These are phyloP conservation scores for Colletotrichum graminicola DNA, from an alignment of 2,329 filamentous ascomycete genomes.

Conservation along the genomic window DNA sequence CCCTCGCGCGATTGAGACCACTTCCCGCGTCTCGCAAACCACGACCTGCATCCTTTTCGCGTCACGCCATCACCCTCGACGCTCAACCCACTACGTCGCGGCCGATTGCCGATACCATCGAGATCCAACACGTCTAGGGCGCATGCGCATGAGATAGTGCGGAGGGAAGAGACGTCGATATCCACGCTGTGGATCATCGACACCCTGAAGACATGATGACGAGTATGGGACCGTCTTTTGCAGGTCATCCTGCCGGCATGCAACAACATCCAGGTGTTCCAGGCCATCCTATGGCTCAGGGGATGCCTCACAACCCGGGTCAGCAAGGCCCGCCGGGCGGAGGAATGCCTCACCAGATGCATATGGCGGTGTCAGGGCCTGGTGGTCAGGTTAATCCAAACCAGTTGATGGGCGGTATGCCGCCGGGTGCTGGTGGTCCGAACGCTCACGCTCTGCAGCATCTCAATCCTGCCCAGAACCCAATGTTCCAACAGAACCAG, in stretches of 20 bases:
- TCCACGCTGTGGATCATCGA: constrained; percentile 72
- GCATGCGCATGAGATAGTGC: constrained; percentile 63
- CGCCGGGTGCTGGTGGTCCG: constrained; percentile 71
- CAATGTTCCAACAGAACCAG: constrained; percentile 69
- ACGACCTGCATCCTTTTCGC: constrained; percentile 35
- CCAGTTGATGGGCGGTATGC: constrained; percentile 82
- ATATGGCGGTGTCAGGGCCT: constrained; percentile 80
- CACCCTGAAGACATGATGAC: constrained; percentile 73
- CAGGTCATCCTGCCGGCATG: constrained; percentile 78
- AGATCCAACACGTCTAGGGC: constrained; percentile 14
- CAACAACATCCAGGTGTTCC: constrained; percentile 77
- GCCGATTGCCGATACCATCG: constrained; percentile 29
- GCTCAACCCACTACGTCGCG: constrained; percentile 15
- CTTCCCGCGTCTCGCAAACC: constrained; percentile 30
- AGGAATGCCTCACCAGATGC: constrained; percentile 76
- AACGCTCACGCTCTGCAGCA: constrained; percentile 80
- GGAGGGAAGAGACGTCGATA: constrained; percentile 62
- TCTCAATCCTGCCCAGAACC: constrained; percentile 71
- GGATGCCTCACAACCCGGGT: constrained; percentile 76
- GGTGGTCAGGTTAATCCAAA: constrained; percentile 79
- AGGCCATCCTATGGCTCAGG: constrained; percentile 72
- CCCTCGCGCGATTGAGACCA: constrained; percentile 32
- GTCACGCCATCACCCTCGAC: constrained; percentile 39
- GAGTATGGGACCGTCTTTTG: constrained; percentile 73
- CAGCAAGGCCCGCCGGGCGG: constrained; percentile 76